Evolutionary conservation across 768 basidiomycete species (phyloP).

Genomic region (Leccinum rimulosum): DNA sequence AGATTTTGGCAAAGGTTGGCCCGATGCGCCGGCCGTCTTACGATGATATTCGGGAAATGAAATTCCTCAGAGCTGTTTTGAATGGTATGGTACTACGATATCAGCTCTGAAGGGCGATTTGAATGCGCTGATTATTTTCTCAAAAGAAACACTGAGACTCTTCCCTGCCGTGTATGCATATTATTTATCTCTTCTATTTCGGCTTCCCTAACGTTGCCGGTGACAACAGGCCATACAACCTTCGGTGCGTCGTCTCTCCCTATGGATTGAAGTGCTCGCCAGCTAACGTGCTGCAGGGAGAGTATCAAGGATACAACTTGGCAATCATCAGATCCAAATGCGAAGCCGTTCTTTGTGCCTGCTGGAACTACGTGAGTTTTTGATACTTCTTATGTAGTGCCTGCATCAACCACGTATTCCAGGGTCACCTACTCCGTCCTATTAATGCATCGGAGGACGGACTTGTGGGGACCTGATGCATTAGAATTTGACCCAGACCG

Average conservation of each 20-base stretch:
- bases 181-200: background rate
- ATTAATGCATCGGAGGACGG: constrained; percentile 36
- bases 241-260: constrained; percentile 18
- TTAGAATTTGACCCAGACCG: constrained; percentile 40
- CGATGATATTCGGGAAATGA: constrained; percentile 43
- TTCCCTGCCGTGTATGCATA: constrained; percentile 31
- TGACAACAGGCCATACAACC: constrained; percentile 32
- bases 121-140: background rate
- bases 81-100: constrained; percentile 33
- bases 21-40: constrained; percentile 35
- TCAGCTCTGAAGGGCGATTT: too few relatives aligned
- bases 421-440: constrained; percentile 31
- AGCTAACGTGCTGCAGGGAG: constrained; percentile 10
- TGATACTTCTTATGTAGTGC: background rate
- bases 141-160: constrained; percentile 33
- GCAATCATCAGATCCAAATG: constrained; percentile 19
- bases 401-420: background rate
- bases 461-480: constrained; percentile 39
- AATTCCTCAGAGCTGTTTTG: constrained; percentile 42
- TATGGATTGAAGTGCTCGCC: background rate
- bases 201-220: background rate
- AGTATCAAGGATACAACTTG: constrained; percentile 25
- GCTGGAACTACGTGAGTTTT: constrained; percentile 19
- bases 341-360: constrained; percentile 32
- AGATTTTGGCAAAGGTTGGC: constrained; percentile 41